Conservation (phyloP, 805 yeast genomes). For the Ogataea ramenticola region DNA sequence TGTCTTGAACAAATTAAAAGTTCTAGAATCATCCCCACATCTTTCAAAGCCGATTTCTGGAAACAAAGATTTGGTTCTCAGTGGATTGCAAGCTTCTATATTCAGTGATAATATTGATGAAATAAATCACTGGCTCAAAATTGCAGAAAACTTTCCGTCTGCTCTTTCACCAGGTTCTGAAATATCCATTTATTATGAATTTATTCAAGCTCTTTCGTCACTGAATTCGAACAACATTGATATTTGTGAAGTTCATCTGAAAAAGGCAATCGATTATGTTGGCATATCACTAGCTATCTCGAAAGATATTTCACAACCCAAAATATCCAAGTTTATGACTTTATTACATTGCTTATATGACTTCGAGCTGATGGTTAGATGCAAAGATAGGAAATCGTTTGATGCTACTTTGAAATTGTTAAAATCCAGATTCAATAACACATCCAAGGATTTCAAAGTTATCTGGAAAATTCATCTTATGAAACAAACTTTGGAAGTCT, state of each 20-base stretch:
- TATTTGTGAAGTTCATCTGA: constrained; percentile 33
- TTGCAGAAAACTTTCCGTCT: constrained; percentile 33
- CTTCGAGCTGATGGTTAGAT: constrained; percentile 32
- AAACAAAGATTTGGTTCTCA: constrained; percentile 51
- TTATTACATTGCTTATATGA: constrained; percentile 59
- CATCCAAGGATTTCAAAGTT: constrained; percentile 31
- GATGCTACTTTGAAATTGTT: constrained; percentile 8
- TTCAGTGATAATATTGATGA: constrained; percentile 47
- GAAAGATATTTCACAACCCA: constrained; percentile 42
- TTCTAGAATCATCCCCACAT: constrained; percentile 18
- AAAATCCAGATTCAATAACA: constrained; percentile 15
- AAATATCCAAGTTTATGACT: constrained; percentile 39
- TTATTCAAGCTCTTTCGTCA: constrained; percentile 56
- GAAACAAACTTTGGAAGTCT: constrained; percentile 29
- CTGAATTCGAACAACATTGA: constrained; percentile 27
- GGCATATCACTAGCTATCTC: constrained; percentile 51
- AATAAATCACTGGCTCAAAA: constrained; percentile 51
- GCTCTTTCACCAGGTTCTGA: constrained; percentile 40
- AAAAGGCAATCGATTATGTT: constrained; percentile 47
- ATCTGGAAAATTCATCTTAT: constrained; percentile 40
- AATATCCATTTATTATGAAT: constrained; percentile 49
- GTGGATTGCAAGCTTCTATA: constrained; percentile 73
- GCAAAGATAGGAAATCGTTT: not conserved
- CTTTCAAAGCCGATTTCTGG: constrained; percentile 12
- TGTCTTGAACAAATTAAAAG: constrained; percentile 43